Evolutionary conservation across 2,329 filamentous ascomycete species (phyloP).

Genomic region (Fusarium verrucosum): DNA sequence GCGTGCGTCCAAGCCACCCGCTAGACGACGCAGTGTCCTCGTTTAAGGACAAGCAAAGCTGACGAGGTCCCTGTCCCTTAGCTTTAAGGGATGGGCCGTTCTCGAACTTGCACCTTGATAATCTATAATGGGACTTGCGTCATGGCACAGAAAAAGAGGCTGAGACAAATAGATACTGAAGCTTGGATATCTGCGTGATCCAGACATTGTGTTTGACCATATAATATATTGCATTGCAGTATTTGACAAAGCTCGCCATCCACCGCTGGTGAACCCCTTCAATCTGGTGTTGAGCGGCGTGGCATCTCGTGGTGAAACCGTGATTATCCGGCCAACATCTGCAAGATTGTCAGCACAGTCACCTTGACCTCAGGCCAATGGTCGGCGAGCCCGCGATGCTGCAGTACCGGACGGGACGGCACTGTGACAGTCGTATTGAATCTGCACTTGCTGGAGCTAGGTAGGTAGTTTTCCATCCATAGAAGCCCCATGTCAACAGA

Average conservation of each 20-base stretch:
- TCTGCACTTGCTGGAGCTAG: constrained; percentile 2
- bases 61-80: neutral
- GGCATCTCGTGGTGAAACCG: constrained; percentile 35
- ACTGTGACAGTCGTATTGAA: constrained; percentile 21
- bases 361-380: constrained; percentile 11
- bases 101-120: constrained; percentile 12
- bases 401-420: neutral
- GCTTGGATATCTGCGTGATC: neutral
- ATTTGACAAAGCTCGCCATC: constrained; percentile 14
- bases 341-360: constrained; percentile 9
- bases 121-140: constrained; percentile 14
- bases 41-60: constrained; percentile 24
- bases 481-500: constrained; percentile 23
- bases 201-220: neutral
- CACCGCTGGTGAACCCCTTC: constrained; percentile 11
- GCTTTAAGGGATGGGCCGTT: neutral
- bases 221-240: neutral
- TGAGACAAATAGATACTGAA: neutral
- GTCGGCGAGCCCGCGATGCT: constrained; percentile 37
- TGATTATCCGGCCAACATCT: constrained; percentile 26
- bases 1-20: constrained; percentile 25
- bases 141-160: neutral
- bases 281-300: constrained; percentile 10
- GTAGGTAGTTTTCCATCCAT: constrained; percentile 14
- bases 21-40: constrained; percentile 17